Evolutionary conservation across 768 basidiomycete species (phyloP), one percentile per base, ranked within the genome.

Genomic region (Amanita fuliginea): DNA sequence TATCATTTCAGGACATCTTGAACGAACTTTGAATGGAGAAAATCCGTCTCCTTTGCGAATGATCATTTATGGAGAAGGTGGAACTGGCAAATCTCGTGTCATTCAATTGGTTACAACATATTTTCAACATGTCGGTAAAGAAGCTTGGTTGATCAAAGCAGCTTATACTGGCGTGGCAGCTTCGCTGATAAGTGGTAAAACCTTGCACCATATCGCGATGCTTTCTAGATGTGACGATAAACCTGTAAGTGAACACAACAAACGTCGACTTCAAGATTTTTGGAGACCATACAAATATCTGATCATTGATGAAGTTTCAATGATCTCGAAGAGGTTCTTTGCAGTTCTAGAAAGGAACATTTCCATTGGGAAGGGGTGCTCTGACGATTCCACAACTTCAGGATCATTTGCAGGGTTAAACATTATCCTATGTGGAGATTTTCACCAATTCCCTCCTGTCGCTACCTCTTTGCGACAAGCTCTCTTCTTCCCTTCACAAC

Each of bases 221-320:
- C 11, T 41, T 4, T 14, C 4, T 3, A 41, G 16, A 4, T 18
- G 21, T 24, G 40, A 41, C 22, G 3, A 6, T 10, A 3, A 41
- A 18, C 3, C 6, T 18, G n/a, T 3, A 9, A 4, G 6, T 24
- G 40, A 6, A 4, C 8, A 41, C 3, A 4, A 6, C 21, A 2
- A 18, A 4, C 16, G n/a, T 41, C 22, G 6, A 8, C 11, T 53
- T 1, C 39, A 26, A 18, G 33, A 42, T 19, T 16, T 39, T 5
- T 13, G 55, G n/a, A 7, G 46, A 14, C 40, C 53, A 18, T 54
- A 63, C 7, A 55, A 63, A 4, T 61, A 61, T 51, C 46, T 66
- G 0, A 63, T 66, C 30, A 35, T 65, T 1, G 62, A 67, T 54
- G 64, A 67, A 42, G 51, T 65, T 0, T 65, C 63, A 0, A 67